These are phyloP conservation scores for Pichia sp. DNA, from an alignment of 1,139 yeast species.

Conservation along the genomic window DNA sequence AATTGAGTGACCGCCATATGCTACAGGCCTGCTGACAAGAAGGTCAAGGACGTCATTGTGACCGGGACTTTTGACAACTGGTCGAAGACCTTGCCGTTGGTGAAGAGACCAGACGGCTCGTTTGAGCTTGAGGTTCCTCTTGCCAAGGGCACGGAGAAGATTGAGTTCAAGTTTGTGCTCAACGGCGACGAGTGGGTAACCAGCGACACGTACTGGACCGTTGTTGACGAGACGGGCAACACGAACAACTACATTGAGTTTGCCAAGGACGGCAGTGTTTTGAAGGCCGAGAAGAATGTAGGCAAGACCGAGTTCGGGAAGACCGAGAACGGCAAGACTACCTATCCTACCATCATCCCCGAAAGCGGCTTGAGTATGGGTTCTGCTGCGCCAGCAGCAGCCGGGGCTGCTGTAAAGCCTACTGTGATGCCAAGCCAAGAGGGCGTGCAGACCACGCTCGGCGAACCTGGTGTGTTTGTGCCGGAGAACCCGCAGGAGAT, in stretches of 20 bases:
- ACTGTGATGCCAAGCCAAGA: slow-evolving; percentile 46
- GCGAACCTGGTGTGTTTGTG: slow-evolving; percentile 58
- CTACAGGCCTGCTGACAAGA: slow-evolving; percentile 13
- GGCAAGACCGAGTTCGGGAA: slow-evolving; percentile 13
- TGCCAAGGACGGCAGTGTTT: slow-evolving; percentile 25
- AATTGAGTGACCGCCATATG: too few species aligned
- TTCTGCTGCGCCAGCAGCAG: slow-evolving; percentile 2
- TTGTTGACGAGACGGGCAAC: slow-evolving; percentile 50
- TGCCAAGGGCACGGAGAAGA: slow-evolving; percentile 32
- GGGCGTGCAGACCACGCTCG: slow-evolving; percentile 40
- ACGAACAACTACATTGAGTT: slow-evolving; percentile 55
- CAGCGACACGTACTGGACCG: slow-evolving; percentile 41
- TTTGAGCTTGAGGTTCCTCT: slow-evolving; percentile 58
- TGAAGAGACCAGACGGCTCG: slow-evolving; percentile 56
- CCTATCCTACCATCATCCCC: slow-evolving; percentile 38
- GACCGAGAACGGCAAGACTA: slow-evolving; percentile 29
- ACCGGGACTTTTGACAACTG: slow-evolving; percentile 79
- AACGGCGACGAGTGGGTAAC: slow-evolving; percentile 63
- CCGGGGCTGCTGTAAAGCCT: slow-evolving; percentile 3
- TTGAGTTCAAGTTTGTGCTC: slow-evolving; percentile 66
- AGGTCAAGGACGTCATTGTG: slow-evolving; percentile 61
- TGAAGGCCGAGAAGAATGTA: slow-evolving; percentile 19
- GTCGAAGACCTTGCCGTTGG: slow-evolving; percentile 55
- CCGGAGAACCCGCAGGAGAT: slow-evolving; percentile 47
- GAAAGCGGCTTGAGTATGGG: slow-evolving; percentile 39